A percentile compares a stretch with the other conserved stretches of the same genome.
These are phyloP conservation scores for Gyromitra esculenta DNA, from an alignment of 2,329 filamentous ascomycete species.

Conservation along the genomic window DNA sequence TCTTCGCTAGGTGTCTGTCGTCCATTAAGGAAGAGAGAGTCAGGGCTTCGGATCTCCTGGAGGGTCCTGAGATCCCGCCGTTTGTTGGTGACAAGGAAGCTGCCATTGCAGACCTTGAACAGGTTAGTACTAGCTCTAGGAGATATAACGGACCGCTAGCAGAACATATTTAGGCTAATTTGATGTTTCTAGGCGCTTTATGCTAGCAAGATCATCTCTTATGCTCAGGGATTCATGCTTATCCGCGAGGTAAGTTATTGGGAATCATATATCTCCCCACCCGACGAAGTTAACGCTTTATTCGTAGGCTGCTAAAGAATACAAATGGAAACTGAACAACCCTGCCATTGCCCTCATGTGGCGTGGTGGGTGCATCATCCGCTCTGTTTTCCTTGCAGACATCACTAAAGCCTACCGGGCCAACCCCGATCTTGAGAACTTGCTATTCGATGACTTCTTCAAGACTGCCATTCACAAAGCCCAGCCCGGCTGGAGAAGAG, in stretches of 20 bases:
- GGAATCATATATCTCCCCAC: background rate
- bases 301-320: constrained; percentile 86
- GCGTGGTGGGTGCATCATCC: constrained; percentile 99
- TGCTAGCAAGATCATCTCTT: constrained; percentile 99
- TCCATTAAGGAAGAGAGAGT: constrained; percentile 92
- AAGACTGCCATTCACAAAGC: constrained; percentile 98
- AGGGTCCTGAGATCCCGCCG: constrained; percentile 74
- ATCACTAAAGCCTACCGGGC: constrained; percentile 97
- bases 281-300: constrained; percentile 7
- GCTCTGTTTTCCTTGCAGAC: constrained; percentile 99
- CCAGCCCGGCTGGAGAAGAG: constrained; percentile 89
- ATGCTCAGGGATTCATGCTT: constrained; percentile 99
- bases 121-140: constrained; percentile 62
- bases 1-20: constrained; percentile 93
- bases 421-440: constrained; percentile 94
- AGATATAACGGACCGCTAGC: background rate
- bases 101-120: constrained; percentile 97
- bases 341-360: constrained; percentile 99
- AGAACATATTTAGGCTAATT: constrained; percentile 41
- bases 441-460: constrained; percentile 99
- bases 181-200: constrained; percentile 73
- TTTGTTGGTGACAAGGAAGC: constrained; percentile 91
- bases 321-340: constrained; percentile 99
- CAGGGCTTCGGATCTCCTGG: constrained; percentile 80
- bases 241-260: constrained; percentile 84